phyloP scores from a whole-genome alignment of 805 yeast genomes.

The Barnettozyma populi region DNA sequence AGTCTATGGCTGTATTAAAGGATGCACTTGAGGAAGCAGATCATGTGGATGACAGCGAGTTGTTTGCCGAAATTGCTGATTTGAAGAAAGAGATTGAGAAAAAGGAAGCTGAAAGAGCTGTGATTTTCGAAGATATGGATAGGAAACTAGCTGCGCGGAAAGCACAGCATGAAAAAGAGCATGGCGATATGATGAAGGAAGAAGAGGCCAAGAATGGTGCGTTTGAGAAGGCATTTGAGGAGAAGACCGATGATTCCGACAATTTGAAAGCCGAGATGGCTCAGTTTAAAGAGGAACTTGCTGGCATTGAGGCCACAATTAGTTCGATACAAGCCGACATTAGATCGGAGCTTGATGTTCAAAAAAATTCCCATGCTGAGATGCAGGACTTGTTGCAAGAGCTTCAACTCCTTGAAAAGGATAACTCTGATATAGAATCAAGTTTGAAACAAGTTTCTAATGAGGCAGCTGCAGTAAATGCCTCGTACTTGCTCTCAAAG shows the following conservation, averaged over 20 bases:
- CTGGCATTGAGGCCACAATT: slow-evolving; percentile 2
- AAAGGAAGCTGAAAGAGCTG: not conserved
- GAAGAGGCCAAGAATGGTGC: slow-evolving; percentile 15
- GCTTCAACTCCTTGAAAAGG: slow-evolving; percentile 20
- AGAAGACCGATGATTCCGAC: slow-evolving; percentile 17
- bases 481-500: slow-evolving; percentile 20
- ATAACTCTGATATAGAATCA: slow-evolving; percentile 16
- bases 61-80: not conserved
- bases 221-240: slow-evolving; percentile 11
- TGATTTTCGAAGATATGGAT: not conserved
- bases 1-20: slow-evolving; percentile 23
- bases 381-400: slow-evolving; percentile 12
- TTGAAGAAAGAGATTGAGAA: slow-evolving; percentile 1
- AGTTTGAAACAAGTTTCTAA: slow-evolving; percentile 21
- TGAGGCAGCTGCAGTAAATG: slow-evolving; percentile 19
- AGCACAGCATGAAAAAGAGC: not conserved
- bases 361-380: not conserved
- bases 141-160: not conserved
- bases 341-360: not conserved
- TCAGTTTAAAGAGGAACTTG: slow-evolving; percentile 11
- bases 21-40: slow-evolving; percentile 29
- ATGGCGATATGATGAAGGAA: not conserved
- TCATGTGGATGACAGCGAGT: not conserved
- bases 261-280: slow-evolving; percentile 17
- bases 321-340: slow-evolving; percentile 3